Conservation (phyloP, 805 yeast species). For the Danielia oregonensis region DNA sequence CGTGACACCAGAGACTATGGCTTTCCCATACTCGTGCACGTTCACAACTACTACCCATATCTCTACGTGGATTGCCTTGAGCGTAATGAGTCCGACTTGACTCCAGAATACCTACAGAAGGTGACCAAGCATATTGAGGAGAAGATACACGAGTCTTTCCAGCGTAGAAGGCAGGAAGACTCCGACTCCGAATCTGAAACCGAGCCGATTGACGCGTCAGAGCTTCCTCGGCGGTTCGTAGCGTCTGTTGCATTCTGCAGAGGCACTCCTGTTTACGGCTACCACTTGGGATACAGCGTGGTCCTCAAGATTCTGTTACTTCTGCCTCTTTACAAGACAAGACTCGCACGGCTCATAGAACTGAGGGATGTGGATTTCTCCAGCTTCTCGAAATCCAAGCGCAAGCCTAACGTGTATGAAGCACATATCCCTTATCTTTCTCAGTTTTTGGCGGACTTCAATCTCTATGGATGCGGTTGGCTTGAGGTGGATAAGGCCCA, state of each 20-base stretch:
- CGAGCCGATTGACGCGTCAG: slow-evolving; percentile 3
- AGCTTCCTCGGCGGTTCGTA: slow-evolving; percentile 36
- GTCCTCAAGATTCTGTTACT: slow-evolving; percentile 67
- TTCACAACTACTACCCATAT: slow-evolving; percentile 86
- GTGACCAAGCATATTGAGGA: slow-evolving; percentile 45
- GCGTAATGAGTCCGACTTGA: slow-evolving; percentile 8
- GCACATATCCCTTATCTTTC: slow-evolving; percentile 73
- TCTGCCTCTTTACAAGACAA: slow-evolving; percentile 55
- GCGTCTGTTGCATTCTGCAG: slow-evolving; percentile 63
- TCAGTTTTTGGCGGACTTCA: slow-evolving; percentile 81
- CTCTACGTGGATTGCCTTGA: slow-evolving; percentile 63
- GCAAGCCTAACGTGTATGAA: slow-evolving; percentile 45
- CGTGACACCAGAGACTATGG: slow-evolving; percentile 31
- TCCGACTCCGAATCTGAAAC: slow-evolving; percentile 12
- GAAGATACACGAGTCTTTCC: slow-evolving; percentile 37
- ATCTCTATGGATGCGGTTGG: slow-evolving; percentile 84
- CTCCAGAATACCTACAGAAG: slow-evolving; percentile 29
- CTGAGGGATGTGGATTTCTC: slow-evolving; percentile 17
- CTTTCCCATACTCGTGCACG: slow-evolving; percentile 49
- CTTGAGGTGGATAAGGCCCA: slow-evolving; percentile 42
- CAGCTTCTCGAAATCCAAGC: not conserved
- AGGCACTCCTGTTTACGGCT: slow-evolving; percentile 85
- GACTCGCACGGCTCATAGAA: slow-evolving; percentile 47
- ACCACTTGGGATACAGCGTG: slow-evolving; percentile 56
- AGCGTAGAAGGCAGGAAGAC: slow-evolving; percentile 13